Conservation (phyloP, 345 rosid genomes). For the Barbarea vulgaris region DNA sequence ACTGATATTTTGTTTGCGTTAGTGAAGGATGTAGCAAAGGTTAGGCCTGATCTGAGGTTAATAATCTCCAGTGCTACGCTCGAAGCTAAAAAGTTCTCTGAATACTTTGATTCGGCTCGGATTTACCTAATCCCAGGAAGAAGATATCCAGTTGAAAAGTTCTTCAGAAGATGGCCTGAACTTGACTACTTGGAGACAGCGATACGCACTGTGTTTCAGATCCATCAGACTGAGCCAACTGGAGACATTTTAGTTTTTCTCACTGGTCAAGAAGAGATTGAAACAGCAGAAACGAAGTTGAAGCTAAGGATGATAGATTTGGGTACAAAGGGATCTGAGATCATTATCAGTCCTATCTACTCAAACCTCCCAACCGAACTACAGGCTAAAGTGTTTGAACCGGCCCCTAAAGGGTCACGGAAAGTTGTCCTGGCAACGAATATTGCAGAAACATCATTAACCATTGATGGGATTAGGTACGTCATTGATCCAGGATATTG, state of each 20-base stretch:
- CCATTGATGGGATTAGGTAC: conserved; percentile 86
- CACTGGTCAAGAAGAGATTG: conserved; percentile 99
- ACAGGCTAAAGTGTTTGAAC: conserved; percentile 91
- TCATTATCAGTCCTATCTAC: conserved; percentile 89
- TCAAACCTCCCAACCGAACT: conserved; percentile 90
- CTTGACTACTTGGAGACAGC: conserved; percentile 88
- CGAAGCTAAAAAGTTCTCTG: conserved; percentile 94
- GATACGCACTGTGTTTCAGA: conserved; percentile 78
- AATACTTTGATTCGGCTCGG: conserved; percentile 84
- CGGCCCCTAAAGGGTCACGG: conserved; percentile 86
- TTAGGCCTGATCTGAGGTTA: conserved; percentile 75
- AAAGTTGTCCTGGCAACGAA: conserved; percentile 95
- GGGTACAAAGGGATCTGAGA: conserved; percentile 80
- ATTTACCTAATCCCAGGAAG: conserved; percentile 92
- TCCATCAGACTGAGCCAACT: conserved; percentile 65
- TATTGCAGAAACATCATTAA: conserved; percentile 92
- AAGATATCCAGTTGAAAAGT: conserved; percentile 85
- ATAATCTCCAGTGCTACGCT: conserved; percentile 94
- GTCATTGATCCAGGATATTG: conserved; percentile 90
- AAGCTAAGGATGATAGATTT: conserved; percentile 69
- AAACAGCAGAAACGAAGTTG: conserved; percentile 78
- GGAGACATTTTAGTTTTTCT: conserved; percentile 89
- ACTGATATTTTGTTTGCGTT: conserved; percentile 61
- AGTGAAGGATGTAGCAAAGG: conserved; percentile 70
- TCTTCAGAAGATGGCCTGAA: conserved; percentile 71